Base-by-base conservation (phyloP, 1,284 basidiomycete genomes). In the Rhodotorula sp. region DNA sequence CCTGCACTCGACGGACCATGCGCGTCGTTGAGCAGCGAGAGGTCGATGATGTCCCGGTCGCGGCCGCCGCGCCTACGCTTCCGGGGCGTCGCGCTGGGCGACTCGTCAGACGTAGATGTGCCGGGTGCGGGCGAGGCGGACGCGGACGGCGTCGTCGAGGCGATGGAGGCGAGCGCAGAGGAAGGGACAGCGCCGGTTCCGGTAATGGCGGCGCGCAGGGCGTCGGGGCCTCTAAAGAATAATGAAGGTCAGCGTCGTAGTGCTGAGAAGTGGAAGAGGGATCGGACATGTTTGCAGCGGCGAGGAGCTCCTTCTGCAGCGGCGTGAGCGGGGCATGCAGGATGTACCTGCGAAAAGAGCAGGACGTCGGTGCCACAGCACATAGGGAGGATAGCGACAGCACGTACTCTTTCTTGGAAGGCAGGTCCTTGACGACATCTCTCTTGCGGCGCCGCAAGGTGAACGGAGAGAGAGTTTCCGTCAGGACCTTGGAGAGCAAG, bases 391-490 rank as follows among this genome's bases (percentile, higher is more conserved):
- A 15, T 10, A 36, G 77, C 74, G 50, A 76, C 39, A 8, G n/a
- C 3, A 66, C 74, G 51, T 22, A 97, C 83, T 72, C 70, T 46
- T 72, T 72, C 63, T 72, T 72, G 27, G 83, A 83, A 19, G 87
- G 86, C 17, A 98, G 84, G 64, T 88, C 86, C 66, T 87, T 86
- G 80, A 94, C 92, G 17, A 98, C 95, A 74, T 99, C 96, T 32
- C 85, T 88, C 82, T 98, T 98, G 73, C 97, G 85, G 29, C 95
- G 88, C 17, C 95, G 88, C 0, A 98, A 85, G n/a, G 98, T 86
- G 85, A 97, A 98, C 0, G 96, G 96, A 76, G 94, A 94, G 53
- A 99, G 87, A 76, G 98, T 93, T 2, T 88, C 88, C 80, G 98
- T 96, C 0, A 99, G 86, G 8, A 90, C 88, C 44, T 87, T 84